A percentile compares a stretch with the other conserved stretches of the same genome.
These are phyloP conservation scores for Senecio squalidus DNA, from an alignment of 140 eudicot genomes.

Conservation along the genomic window DNA sequence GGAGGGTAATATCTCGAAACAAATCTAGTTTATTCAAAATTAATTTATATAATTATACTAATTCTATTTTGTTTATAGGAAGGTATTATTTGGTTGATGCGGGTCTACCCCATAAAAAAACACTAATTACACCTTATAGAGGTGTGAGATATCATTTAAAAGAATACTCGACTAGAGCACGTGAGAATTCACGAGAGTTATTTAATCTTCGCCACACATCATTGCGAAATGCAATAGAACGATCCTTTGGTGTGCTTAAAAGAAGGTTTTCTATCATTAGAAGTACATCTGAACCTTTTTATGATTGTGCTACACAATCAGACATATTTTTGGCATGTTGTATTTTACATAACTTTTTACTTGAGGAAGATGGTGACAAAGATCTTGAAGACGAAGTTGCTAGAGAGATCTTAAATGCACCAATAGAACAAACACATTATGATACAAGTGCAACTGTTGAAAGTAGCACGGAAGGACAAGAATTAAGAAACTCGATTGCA, in stretches of 20 bases:
- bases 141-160: neutral
- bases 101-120: neutral
- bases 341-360: neutral
- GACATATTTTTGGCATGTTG: neutral
- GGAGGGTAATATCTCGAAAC: too few relatives aligned
- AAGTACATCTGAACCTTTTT: neutral
- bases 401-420: neutral
- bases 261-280: neutral
- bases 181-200: neutral
- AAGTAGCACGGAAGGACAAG: neutral
- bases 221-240: neutral
- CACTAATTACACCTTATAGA: too few relatives aligned
- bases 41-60: too few relatives aligned
- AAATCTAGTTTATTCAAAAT: too few relatives aligned
- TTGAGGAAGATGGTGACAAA: neutral
- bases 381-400: neutral
- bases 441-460: neutral
- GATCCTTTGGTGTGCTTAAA: neutral
- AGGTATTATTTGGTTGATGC: neutral
- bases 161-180: neutral
- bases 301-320: neutral
- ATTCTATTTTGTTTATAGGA: too few relatives aligned
- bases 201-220: neutral
- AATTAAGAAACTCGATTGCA: too few relatives aligned
- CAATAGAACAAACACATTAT: neutral